Evolutionary conservation across 495 filamentous ascomycete genomes (phyloP), one percentile per base, ranked within the genome.

Genomic region (Penicilliopsis zonata): DNA sequence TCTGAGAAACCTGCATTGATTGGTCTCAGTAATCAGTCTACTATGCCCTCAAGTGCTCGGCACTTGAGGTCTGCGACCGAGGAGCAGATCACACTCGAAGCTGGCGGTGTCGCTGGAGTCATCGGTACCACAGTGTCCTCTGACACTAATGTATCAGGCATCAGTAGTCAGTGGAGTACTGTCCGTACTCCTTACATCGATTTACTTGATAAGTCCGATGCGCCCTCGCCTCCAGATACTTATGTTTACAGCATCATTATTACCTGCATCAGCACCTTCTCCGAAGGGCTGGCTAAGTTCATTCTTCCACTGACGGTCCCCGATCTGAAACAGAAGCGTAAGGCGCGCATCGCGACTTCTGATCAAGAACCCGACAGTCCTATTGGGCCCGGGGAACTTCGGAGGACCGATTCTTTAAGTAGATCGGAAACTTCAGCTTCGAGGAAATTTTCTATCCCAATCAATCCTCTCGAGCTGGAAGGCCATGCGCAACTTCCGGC

Each of bases 201-300:
- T 35, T 80, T 93, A 30, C 71, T 96, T 8, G 90, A 98, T 57
- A 98, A 98, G 51, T 66, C 74, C 2, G 88, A 96, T 19, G 69
- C 90, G 3, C 85, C 88, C 3, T 34, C 54, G 6, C 69, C 90
- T 24, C 90, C 90, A 1, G 86, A 94, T 31, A 92, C 92, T 0
- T 98, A 98, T 46, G 70, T 94, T 17, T 94, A 98, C 55, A 80
- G 79, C 43, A 67, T 98, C 10, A 83, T 85, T 5, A 63, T 98
- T 9, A 80, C 80, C 1, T 96, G 92, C 52, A 76, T 98, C 33
- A 84, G 78, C 34, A 77, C 70, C 2, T 69, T 98, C 38, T 87
- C 88, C 1, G 90, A 98, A 49, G 83, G 83, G 6, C 68, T 98
- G 15, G 92, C 88, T 13, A 92, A 84, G 46, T 92, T 92, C 44